phyloP scores from a whole-genome alignment of 345 rosid species.

The Gossypium ekmanianum region DNA sequence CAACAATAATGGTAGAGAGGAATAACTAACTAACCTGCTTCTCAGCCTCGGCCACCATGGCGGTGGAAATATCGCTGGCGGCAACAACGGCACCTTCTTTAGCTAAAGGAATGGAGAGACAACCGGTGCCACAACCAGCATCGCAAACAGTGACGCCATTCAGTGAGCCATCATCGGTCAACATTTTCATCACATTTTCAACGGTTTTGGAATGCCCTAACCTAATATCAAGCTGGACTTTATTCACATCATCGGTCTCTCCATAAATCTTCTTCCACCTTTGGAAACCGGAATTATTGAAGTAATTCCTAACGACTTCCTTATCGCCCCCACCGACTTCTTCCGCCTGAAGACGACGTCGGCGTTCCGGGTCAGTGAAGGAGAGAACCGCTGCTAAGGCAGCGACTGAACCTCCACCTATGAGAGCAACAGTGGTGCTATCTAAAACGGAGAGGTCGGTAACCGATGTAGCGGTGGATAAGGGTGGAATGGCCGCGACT shows the following conservation, averaged over 20 bases:
- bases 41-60: slow-evolving; percentile 92
- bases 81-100: slow-evolving; percentile 82
- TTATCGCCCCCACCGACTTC: slow-evolving; percentile 91
- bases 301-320: slow-evolving; percentile 90
- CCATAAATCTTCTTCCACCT: slow-evolving; percentile 95
- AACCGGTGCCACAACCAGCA: slow-evolving; percentile 90
- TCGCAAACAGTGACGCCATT: slow-evolving; percentile 81
- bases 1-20: neutral
- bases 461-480: slow-evolving; percentile 40
- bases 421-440: slow-evolving; percentile 57
- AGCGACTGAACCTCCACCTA: slow-evolving; percentile 86
- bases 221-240: slow-evolving; percentile 77
- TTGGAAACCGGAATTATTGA: slow-evolving; percentile 83
- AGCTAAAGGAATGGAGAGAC: slow-evolving; percentile 72
- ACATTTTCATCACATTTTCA: slow-evolving; percentile 67
- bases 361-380: slow-evolving; percentile 68
- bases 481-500: slow-evolving; percentile 31
- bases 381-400: slow-evolving; percentile 79
- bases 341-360: slow-evolving; percentile 80
- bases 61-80: slow-evolving; percentile 88
- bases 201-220: slow-evolving; percentile 83
- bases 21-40: slow-evolving; percentile 42
- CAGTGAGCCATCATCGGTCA: slow-evolving; percentile 68
- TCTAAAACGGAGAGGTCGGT: slow-evolving; percentile 45
- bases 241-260: slow-evolving; percentile 81